Percentiles rank a stretch among this genome's conserved stretches.
phyloP scores from a whole-genome alignment of 2,329 filamentous ascomycete genomes.

The Paecilomyces sp. region DNA sequence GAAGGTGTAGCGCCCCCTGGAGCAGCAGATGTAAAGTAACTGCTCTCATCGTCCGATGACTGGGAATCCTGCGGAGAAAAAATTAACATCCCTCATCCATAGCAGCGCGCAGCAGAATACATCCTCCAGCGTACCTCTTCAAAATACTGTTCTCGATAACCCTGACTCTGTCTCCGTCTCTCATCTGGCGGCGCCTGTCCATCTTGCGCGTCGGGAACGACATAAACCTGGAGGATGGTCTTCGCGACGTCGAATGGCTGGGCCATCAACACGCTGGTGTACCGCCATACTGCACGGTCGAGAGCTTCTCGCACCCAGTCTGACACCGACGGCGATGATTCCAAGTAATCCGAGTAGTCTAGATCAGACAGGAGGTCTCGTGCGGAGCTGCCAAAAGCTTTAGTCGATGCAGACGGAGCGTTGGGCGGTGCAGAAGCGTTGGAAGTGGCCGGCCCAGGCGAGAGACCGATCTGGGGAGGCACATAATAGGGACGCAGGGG shows the following conservation, averaged over 20 bases:
- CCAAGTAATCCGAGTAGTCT: slow-evolving; percentile 85
- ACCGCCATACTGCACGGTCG: slow-evolving; percentile 86
- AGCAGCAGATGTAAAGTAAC: slow-evolving; percentile 69
- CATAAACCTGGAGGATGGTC: slow-evolving; percentile 74
- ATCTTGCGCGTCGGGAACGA: slow-evolving; percentile 35
- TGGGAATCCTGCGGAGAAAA: slow-evolving; percentile 25
- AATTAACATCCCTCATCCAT: slow-evolving; percentile 7
- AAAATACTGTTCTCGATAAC: slow-evolving; percentile 19
- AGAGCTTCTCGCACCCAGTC: slow-evolving; percentile 69
- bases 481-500: slow-evolving; percentile 56
- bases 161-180: slow-evolving; percentile 18
- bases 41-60: slow-evolving; percentile 65
- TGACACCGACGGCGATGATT: slow-evolving; percentile 66
- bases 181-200: slow-evolving; percentile 20
- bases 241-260: slow-evolving; percentile 98
- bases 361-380: slow-evolving; percentile 83
- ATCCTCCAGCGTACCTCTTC: slow-evolving; percentile 22
- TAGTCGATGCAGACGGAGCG: slow-evolving; percentile 32
- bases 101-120: neutral
- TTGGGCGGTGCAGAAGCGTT: slow-evolving; percentile 29
- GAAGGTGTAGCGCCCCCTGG: slow-evolving; percentile 36
- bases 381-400: slow-evolving; percentile 55
- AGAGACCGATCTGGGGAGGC: slow-evolving; percentile 59
- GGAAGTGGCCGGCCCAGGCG: slow-evolving; percentile 31
- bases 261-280: slow-evolving; percentile 77